Evolutionary conservation across 1,139 yeast genomes (phyloP).

Genomic region (Blastobotrys elegans): DNA sequence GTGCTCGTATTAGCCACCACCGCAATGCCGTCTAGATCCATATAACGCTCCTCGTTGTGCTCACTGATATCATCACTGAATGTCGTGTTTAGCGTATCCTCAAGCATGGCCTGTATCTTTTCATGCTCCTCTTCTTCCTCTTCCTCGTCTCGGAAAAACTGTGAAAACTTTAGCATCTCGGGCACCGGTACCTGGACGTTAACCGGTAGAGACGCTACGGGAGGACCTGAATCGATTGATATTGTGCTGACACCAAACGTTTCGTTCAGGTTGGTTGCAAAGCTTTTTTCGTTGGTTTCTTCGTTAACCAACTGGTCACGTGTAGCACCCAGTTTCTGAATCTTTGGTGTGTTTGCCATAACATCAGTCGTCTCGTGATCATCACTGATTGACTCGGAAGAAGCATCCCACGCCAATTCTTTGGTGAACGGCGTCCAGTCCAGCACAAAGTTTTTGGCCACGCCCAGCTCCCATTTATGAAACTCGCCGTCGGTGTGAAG

Average conservation of each 20-base stretch:
- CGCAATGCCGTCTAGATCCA: neutral
- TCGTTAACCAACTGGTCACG: neutral
- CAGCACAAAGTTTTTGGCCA: neutral
- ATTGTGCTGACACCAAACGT: neutral
- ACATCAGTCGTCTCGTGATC: neutral
- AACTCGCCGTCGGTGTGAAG: neutral
- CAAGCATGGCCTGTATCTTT: too few relatives aligned
- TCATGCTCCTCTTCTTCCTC: too few relatives aligned
- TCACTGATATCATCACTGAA: too few relatives aligned
- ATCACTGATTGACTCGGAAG: neutral
- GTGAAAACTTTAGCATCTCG: neutral
- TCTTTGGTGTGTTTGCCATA: neutral
- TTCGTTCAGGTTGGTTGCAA: neutral
- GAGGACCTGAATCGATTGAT: neutral
- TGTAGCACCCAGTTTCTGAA: too few relatives aligned
- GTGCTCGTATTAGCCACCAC: neutral
- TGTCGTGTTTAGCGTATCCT: too few relatives aligned
- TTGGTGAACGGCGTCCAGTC: neutral
- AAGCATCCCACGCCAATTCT: neutral
- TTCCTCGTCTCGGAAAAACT: neutral
- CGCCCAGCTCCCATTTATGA: neutral
- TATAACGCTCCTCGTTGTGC: too few relatives aligned
- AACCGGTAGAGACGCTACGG: too few relatives aligned
- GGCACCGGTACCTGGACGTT: too few relatives aligned
- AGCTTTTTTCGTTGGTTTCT: neutral